Conservation (phyloP, 176 grass and related monocot genomes). For the Carex littledalei region DNA sequence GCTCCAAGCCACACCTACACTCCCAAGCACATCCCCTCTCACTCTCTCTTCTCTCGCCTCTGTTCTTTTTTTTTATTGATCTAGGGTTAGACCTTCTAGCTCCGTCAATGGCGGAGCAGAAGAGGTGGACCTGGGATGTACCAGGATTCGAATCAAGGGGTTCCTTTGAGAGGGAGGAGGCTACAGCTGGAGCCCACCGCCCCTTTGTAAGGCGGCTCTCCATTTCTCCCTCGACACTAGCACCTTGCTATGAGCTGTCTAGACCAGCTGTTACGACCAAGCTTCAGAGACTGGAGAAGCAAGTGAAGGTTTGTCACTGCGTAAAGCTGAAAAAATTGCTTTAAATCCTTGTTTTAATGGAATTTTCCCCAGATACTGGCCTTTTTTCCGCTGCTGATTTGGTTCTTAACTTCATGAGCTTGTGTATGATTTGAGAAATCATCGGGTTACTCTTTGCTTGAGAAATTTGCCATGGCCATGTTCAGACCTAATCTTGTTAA, state of each 20-base stretch:
- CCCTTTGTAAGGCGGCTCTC: constrained; percentile 29
- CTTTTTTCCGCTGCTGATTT: background rate
- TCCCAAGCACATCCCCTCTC: background rate
- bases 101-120: constrained; percentile 65
- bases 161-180: constrained; percentile 35
- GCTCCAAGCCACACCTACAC: background rate
- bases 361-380: background rate
- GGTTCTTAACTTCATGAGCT: background rate
- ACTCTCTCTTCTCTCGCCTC: background rate
- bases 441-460: background rate
- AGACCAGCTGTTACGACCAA: constrained; percentile 31
- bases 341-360: background rate
- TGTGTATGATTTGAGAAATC: background rate
- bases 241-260: background rate
- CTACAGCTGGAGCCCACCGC: constrained; percentile 24
- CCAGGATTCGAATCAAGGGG: constrained; percentile 63
- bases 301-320: constrained; percentile 15
- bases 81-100: constrained; percentile 49
- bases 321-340: background rate
- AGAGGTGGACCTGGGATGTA: constrained; percentile 85
- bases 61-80: constrained; percentile 24
- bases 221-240: constrained; percentile 31
- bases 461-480: background rate
- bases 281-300: constrained; percentile 45
- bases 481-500: background rate